Conservation (phyloP, 2,329 filamentous ascomycete species). For the Calonectria hawksworthii region DNA sequence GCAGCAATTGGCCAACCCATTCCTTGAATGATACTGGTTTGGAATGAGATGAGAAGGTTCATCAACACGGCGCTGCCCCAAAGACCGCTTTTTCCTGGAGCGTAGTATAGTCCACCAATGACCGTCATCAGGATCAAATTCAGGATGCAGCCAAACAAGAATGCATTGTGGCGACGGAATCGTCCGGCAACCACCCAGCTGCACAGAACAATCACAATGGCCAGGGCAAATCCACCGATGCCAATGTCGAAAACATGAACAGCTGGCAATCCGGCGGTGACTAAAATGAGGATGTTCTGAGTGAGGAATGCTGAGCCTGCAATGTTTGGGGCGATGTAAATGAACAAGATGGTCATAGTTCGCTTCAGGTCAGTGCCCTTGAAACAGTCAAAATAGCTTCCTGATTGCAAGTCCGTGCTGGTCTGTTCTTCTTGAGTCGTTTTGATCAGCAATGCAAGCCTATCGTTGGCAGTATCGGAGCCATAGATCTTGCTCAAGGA, state of each 20-base stretch:
- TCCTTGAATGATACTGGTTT: slow-evolving; percentile 24
- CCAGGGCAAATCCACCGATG: slow-evolving; percentile 19
- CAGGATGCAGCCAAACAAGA: slow-evolving; percentile 15
- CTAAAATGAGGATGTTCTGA: slow-evolving; percentile 25
- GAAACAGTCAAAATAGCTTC: slow-evolving; percentile 29
- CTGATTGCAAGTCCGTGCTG: background rate
- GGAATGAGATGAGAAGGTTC: slow-evolving; percentile 25
- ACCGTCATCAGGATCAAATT: slow-evolving; percentile 18
- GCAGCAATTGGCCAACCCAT: slow-evolving; percentile 27
- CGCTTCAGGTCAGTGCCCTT: slow-evolving; percentile 15
- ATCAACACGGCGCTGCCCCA: slow-evolving; percentile 24
- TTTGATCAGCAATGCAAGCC: slow-evolving; percentile 18
- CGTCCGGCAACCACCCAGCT: slow-evolving; percentile 13
- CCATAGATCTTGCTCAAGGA: slow-evolving; percentile 11
- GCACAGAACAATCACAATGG: slow-evolving; percentile 10
- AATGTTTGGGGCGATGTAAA: slow-evolving; percentile 20
- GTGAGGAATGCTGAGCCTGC: slow-evolving; percentile 23
- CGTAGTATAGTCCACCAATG: slow-evolving; percentile 24
- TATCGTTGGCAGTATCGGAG: background rate
- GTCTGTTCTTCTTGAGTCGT: slow-evolving; percentile 19
- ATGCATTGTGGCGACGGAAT: slow-evolving; percentile 25
- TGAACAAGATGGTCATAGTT: slow-evolving; percentile 20
- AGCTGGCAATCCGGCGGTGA: slow-evolving; percentile 20
- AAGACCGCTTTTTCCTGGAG: slow-evolving; percentile 13
- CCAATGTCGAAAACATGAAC: slow-evolving; percentile 27